A percentile compares a stretch with the other conserved stretches of the same genome.
Conservation (phyloP, 306 rosid species). For the Urtica urens region DNA sequence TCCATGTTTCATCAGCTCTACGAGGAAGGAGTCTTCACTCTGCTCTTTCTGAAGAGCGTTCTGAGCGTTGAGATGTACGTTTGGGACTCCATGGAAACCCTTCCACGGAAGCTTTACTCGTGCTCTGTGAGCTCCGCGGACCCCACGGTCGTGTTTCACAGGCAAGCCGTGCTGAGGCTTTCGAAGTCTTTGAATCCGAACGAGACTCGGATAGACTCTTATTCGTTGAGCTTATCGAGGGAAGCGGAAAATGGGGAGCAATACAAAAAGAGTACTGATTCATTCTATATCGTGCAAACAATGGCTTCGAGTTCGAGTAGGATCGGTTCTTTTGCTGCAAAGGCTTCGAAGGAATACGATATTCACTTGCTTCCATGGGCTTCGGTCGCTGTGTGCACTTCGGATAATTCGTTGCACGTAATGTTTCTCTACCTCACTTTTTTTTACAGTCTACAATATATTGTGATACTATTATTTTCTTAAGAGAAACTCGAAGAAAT, state of each 20-base stretch:
- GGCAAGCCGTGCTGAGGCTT: conserved; percentile 70
- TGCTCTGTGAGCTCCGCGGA: conserved; percentile 58
- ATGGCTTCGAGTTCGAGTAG: conserved; percentile 79
- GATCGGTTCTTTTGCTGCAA: conserved; percentile 77
- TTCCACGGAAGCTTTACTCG: conserved; percentile 64
- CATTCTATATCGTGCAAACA: conserved; percentile 72
- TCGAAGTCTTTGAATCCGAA: conserved; percentile 41
- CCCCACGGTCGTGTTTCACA: conserved; percentile 53
- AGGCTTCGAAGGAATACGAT: conserved; percentile 87
- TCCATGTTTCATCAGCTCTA: conserved; percentile 81
- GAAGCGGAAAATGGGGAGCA: conserved; percentile 47
- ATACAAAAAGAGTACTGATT: conserved; percentile 48
- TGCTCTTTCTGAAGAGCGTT: conserved; percentile 80
- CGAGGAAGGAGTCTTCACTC: conserved; percentile 72
- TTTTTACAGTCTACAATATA: background rate
- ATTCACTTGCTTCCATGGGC: conserved; percentile 98
- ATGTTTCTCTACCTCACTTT: too few species aligned
- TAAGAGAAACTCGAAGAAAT: too few species aligned
- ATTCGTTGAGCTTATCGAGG: conserved; percentile 52
- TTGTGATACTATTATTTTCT: background rate
- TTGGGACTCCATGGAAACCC: conserved; percentile 58
- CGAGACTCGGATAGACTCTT: conserved; percentile 50
- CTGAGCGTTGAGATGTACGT: conserved; percentile 64
- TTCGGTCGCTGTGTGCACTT: conserved; percentile 82
- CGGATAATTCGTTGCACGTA: conserved; percentile 55